Conservation (phyloP, 164 flowering plant species). For the Chloranthus sessilifolius region DNA sequence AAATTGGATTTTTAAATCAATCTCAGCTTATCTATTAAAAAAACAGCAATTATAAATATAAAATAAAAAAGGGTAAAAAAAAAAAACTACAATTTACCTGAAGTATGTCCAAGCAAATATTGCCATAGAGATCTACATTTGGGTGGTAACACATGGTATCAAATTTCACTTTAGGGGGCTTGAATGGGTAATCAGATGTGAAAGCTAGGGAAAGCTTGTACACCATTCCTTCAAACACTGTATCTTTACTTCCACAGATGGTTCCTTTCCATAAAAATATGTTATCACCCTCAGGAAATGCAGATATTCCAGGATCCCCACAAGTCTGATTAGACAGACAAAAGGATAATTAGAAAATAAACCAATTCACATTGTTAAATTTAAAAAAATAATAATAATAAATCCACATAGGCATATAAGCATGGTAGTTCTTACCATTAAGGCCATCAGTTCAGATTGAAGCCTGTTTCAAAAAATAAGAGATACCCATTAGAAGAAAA, state of each 20-base stretch:
- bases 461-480: slow-evolving; percentile 14
- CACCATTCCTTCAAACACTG: slow-evolving; percentile 88
- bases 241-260: slow-evolving; percentile 85
- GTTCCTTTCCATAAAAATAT: slow-evolving; percentile 95
- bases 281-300: slow-evolving; percentile 94
- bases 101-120: slow-evolving; percentile 91
- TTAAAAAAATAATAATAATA: not conserved
- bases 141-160: slow-evolving; percentile 90
- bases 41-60: not conserved
- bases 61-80: not conserved
- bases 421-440: slow-evolving; percentile 30
- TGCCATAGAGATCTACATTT: slow-evolving; percentile 77
- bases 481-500: not conserved
- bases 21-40: too few relatives aligned
- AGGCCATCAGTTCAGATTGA: slow-evolving; percentile 27
- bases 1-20: too few relatives aligned
- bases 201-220: slow-evolving; percentile 74
- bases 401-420: not conserved
- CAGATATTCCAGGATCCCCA: slow-evolving; percentile 81
- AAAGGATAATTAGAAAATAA: not conserved
- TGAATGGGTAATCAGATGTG: slow-evolving; percentile 80
- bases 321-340: slow-evolving; percentile 48
- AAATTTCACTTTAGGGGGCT: slow-evolving; percentile 90
- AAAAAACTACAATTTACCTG: slow-evolving; percentile 64
- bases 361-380: not conserved